A percentile compares a stretch with the other conserved stretches of the same genome.
Evolutionary conservation across 192 early-diverging fungal species (phyloP).

Genomic region (Phlyctochytrium planicorne): DNA sequence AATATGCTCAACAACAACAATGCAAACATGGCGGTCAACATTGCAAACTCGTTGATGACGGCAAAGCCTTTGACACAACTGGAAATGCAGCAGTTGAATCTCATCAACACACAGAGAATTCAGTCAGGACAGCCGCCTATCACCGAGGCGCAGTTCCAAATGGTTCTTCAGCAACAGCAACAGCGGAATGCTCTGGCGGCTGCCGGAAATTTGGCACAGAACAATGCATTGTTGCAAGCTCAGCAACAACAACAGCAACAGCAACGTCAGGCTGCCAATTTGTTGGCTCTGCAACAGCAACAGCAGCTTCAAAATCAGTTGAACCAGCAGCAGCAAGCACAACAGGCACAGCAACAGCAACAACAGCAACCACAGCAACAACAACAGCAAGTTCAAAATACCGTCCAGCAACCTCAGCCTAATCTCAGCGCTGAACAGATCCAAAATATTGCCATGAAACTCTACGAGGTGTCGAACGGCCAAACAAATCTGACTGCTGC

Average conservation of each 20-base stretch:
- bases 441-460: not conserved
- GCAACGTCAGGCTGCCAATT: not conserved
- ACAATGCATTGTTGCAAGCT: too few relatives aligned
- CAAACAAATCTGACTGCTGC: not conserved
- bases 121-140: too few relatives aligned
- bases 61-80: too few relatives aligned
- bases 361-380: not conserved
- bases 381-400: not conserved
- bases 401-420: not conserved
- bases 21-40: too few relatives aligned
- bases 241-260: conserved; percentile 1
- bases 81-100: too few relatives aligned
- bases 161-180: too few relatives aligned
- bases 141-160: too few relatives aligned
- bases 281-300: not conserved
- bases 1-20: too few relatives aligned
- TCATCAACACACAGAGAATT: too few relatives aligned
- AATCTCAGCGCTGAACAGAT: not conserved
- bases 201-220: too few relatives aligned
- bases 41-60: too few relatives aligned
- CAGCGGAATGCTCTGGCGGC: too few relatives aligned
- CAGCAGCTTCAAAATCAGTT: not conserved
- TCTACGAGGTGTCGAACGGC: not conserved
- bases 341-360: not conserved
- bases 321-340: not conserved